Conservation (phyloP, 202 grass and related monocot species). For the Musa balbisiana region DNA sequence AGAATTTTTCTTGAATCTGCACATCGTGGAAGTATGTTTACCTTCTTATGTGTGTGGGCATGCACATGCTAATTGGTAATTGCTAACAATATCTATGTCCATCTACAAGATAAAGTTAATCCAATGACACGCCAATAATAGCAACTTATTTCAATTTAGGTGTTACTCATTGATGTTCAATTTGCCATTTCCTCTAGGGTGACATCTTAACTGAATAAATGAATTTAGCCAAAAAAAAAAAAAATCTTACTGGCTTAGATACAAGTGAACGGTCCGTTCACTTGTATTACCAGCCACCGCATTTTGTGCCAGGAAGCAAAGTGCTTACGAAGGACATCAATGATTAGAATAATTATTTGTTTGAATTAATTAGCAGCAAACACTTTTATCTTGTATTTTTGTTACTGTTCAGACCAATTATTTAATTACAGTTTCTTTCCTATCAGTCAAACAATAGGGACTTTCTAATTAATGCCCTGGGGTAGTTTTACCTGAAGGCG, state of each 20-base stretch:
- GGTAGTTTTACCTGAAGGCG: conserved; percentile 60
- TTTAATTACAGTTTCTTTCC: neutral
- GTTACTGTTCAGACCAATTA: neutral
- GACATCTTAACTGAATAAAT: too few species aligned
- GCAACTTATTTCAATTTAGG: neutral
- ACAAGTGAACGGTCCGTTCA: too few species aligned
- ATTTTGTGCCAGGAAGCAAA: neutral
- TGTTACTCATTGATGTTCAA: too few species aligned
- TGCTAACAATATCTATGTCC: neutral
- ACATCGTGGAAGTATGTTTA: too few species aligned
- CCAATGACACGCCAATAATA: neutral
- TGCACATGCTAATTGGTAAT: neutral
- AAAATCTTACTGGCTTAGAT: too few species aligned
- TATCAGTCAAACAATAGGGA: neutral
- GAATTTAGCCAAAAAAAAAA: too few species aligned
- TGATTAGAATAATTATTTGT: too few species aligned
- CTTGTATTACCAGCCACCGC: too few species aligned
- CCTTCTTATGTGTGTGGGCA: neutral
- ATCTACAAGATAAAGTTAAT: neutral
- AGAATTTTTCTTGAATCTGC: too few species aligned
- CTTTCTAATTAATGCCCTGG: neutral
- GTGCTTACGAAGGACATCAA: too few species aligned
- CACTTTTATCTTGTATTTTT: neutral
- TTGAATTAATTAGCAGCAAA: neutral
- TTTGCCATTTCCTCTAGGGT: too few species aligned